Conservation (phyloP, 2,329 filamentous ascomycete species). For the Phaeoacremonium minimum region DNA sequence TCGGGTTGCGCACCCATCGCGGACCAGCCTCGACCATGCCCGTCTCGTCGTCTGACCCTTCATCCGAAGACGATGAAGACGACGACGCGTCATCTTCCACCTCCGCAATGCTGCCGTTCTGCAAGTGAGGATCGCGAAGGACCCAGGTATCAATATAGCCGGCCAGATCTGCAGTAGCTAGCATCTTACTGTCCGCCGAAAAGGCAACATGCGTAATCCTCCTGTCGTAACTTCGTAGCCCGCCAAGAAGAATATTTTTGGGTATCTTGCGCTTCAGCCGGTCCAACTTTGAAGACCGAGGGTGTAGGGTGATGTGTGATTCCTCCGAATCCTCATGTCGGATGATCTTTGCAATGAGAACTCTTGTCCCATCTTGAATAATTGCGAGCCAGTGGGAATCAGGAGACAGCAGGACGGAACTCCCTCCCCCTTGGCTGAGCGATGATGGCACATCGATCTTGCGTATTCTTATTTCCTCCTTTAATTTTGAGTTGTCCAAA, state of each 20-base stretch:
- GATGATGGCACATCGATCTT: constrained; percentile 61
- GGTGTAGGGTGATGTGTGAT: constrained; percentile 32
- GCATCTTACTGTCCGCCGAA: constrained; percentile 72
- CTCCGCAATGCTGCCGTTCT: constrained; percentile 14
- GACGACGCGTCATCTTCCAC: constrained; percentile 26
- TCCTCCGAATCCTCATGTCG: constrained; percentile 22
- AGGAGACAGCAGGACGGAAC: constrained; percentile 64
- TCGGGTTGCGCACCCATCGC: constrained; percentile 73
- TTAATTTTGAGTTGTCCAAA: constrained; percentile 41
- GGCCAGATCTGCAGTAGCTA: constrained; percentile 76
- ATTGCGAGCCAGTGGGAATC: constrained; percentile 66
- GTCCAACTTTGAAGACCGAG: constrained; percentile 39
- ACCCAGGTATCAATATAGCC: constrained; percentile 88
- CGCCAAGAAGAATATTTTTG: constrained; percentile 55
- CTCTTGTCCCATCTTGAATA: constrained; percentile 56
- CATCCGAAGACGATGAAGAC: constrained; percentile 13
- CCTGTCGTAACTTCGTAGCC: constrained; percentile 71
- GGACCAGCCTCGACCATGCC: constrained; percentile 39
- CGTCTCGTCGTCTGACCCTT: constrained; percentile 23
- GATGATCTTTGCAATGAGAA: constrained; percentile 48
- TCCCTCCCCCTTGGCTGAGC: constrained; percentile 60
- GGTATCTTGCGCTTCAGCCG: constrained; percentile 51
- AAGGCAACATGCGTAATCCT: constrained; percentile 73
- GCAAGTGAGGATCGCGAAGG: constrained; percentile 49
- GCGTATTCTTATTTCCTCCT: constrained; percentile 63